phyloP scores from a whole-genome alignment of 1,284 basidiomycete species.

The Leucoagaricus sp. region DNA sequence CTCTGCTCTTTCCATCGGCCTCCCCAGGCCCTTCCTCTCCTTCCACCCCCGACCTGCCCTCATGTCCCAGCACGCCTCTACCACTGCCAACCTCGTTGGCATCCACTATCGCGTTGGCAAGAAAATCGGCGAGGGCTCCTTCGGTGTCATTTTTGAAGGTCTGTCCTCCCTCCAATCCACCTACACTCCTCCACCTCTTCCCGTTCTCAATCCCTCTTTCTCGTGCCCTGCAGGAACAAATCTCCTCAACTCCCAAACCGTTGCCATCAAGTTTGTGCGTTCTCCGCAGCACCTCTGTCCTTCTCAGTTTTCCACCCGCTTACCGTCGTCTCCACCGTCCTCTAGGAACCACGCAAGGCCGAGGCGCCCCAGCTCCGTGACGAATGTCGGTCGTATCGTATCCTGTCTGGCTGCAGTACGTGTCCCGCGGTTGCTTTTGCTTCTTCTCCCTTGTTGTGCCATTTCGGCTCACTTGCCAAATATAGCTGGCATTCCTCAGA shows the following conservation, averaged over 20 bases:
- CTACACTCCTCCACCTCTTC: neutral
- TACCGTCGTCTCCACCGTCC: slow-evolving; percentile 2
- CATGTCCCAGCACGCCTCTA: slow-evolving; percentile 40
- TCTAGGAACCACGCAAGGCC: slow-evolving; percentile 91
- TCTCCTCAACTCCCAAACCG: slow-evolving; percentile 92
- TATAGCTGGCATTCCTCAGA: slow-evolving; percentile 88
- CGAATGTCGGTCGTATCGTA: slow-evolving; percentile 97
- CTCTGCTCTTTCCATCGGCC: slow-evolving; percentile 35
- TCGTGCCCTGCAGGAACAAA: slow-evolving; percentile 71
- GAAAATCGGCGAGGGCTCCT: slow-evolving; percentile 87
- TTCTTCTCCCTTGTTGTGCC: slow-evolving; percentile 3
- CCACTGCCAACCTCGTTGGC: slow-evolving; percentile 67
- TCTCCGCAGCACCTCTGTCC: slow-evolving; percentile 10
- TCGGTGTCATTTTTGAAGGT: slow-evolving; percentile 98
- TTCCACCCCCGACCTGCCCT: slow-evolving; percentile 20
- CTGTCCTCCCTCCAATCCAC: slow-evolving; percentile 21
- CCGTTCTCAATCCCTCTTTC: neutral
- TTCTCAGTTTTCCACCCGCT: slow-evolving; percentile 16
- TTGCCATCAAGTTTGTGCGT: slow-evolving; percentile 97
- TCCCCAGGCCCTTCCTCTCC: slow-evolving; percentile 30
- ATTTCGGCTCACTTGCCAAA: slow-evolving; percentile 3
- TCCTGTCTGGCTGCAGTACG: slow-evolving; percentile 89
- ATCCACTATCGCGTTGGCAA: slow-evolving; percentile 86
- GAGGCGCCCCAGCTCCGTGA: slow-evolving; percentile 96
- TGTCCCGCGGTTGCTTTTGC: slow-evolving; percentile 26